These are phyloP conservation scores for Tetraselmis chui DNA, from an alignment of 139 green algal genomes.

Conservation along the genomic window DNA sequence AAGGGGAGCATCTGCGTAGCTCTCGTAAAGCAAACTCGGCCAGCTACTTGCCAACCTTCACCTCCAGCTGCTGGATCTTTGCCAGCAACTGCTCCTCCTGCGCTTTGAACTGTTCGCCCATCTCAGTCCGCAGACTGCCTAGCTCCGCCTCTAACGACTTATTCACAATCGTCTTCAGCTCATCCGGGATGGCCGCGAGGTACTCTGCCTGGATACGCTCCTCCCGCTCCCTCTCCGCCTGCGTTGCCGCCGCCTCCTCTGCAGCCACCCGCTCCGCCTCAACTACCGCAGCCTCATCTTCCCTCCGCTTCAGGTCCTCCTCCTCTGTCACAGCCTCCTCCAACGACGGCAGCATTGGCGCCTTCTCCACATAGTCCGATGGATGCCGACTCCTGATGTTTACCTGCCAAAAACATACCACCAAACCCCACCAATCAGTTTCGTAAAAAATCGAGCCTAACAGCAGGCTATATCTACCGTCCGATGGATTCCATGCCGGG, in stretches of 20 bases:
- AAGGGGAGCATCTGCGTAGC: too few relatives aligned
- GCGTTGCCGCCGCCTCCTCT: not conserved
- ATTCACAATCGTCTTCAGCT: not conserved
- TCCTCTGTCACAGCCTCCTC: not conserved
- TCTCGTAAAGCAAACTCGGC: too few relatives aligned
- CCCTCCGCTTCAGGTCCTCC: not conserved
- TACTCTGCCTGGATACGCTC: not conserved
- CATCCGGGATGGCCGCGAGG: not conserved
- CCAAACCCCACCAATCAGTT: too few relatives aligned
- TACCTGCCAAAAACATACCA: not conserved
- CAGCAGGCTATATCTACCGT: too few relatives aligned
- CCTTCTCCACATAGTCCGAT: not conserved
- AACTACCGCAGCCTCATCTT: not conserved
- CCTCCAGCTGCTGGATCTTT: not conserved
- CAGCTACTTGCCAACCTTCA: not conserved
- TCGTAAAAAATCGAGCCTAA: too few relatives aligned
- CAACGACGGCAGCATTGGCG: not conserved
- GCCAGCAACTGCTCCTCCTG: not conserved
- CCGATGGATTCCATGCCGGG: too few relatives aligned
- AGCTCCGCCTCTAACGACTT: not conserved
- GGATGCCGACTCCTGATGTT: not conserved
- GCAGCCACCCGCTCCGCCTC: not conserved
- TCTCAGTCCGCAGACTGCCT: not conserved
- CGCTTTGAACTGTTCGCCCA: not conserved
- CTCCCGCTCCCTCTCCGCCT: not conserved